Percentiles rank a stretch among this genome's conserved stretches.
phyloP scores from a whole-genome alignment of 2,329 filamentous ascomycete genomes.

The Xylaria sp. region DNA sequence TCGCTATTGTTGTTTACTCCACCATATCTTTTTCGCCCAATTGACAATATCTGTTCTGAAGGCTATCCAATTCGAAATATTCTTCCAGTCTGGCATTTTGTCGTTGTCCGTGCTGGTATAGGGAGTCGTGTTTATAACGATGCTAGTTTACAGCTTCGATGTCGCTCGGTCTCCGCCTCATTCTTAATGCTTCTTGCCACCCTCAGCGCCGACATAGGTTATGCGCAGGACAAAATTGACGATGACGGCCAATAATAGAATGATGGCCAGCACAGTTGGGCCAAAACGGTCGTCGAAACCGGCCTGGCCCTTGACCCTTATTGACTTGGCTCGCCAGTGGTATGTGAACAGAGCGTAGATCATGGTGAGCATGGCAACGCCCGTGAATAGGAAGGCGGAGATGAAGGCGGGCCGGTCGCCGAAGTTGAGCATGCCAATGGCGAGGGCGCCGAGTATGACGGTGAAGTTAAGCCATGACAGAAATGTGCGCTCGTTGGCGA shows the following conservation, averaged over 20 bases:
- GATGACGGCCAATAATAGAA: slow-evolving; percentile 85
- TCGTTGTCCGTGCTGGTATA: not conserved
- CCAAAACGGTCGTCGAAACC: slow-evolving; percentile 97
- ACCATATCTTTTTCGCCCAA: not conserved
- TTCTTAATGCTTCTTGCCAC: slow-evolving; percentile 42
- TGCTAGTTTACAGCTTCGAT: not conserved
- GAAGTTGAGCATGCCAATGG: slow-evolving; percentile 97
- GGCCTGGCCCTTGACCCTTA: slow-evolving; percentile 86
- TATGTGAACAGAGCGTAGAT: slow-evolving; percentile 93
- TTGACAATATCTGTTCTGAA: not conserved
- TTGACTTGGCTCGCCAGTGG: slow-evolving; percentile 95
- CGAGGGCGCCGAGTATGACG: slow-evolving; percentile 94
- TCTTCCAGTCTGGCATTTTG: not conserved
- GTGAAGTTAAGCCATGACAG: slow-evolving; percentile 99
- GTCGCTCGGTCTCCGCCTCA: not conserved
- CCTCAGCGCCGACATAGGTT: slow-evolving; percentile 49
- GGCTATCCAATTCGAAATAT: not conserved
- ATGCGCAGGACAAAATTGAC: slow-evolving; percentile 93
- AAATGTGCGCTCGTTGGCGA: slow-evolving; percentile 99
- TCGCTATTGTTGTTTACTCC: not conserved
- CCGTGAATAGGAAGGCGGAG: slow-evolving; percentile 89
- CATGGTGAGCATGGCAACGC: slow-evolving; percentile 94
- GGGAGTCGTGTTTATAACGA: not conserved
- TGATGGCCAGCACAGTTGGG: slow-evolving; percentile 86
- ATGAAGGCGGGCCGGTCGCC: slow-evolving; percentile 94